Evolutionary conservation across 495 filamentous ascomycete genomes (phyloP), one percentile per base, ranked within the genome.

Genomic region (Tetracladium marchalianum): DNA sequence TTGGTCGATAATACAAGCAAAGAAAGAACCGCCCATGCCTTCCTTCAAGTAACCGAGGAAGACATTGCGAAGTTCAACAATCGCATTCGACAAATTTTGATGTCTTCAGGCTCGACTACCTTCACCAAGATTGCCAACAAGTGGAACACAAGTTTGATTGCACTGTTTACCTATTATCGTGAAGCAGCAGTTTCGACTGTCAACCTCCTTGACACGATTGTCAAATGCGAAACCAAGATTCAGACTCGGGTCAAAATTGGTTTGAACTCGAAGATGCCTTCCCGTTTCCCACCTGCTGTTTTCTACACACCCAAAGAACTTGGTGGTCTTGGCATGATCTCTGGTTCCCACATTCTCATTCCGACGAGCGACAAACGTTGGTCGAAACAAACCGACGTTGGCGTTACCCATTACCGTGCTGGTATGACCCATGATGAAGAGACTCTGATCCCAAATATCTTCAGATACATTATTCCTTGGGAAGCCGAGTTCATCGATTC

Each of bases 121-220:
- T 99, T 99, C 72, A 99, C 93, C 40, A 99, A 99, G 76, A 99
- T 99, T 57, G 93, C 93, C 39, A 99, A 99, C 65, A 99, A 99
- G 65, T 99, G 93, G 93, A 99, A 99, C 64, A 97, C 93, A 0
- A 89, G 85, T 6, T 68, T 99, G 46, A 99, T 99, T 59, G 90
- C 93, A n/a, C 73, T 99, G 19, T 99, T 99, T 70, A 99, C 93
- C 0, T 99, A 99, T 63, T 99, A 97, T 60, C 88, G 93, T 58
- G 93, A 99, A 60, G 93, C 93, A 34, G 93, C 90, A 31, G 89
- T 97, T n/a, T 92, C 87, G 8, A 99, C 93, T 1, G 89, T 97
- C 57, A 87, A 88, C 49, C 71, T 99, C 11, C 75, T 99, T 2
- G 93, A 99, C 60, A 97, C 90, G 1, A 99, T 99, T 53, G 93